Conservation (phyloP, 2,329 filamentous ascomycete species). For the Fusarium sp. region DNA sequence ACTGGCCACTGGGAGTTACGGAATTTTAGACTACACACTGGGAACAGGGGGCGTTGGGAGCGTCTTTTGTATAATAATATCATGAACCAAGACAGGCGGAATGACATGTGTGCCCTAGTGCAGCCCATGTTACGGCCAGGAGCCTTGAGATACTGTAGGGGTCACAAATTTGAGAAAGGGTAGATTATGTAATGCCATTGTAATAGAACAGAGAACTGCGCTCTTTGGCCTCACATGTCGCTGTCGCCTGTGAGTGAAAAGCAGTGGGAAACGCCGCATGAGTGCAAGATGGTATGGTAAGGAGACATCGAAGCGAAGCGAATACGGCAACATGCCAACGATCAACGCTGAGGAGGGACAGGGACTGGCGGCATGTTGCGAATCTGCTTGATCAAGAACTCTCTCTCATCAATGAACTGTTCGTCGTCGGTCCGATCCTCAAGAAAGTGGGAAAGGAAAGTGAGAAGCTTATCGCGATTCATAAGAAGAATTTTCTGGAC, state of each 20-base stretch:
- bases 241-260: conserved; percentile 14
- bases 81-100: conserved; percentile 37
- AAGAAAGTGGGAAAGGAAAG: conserved; percentile 90
- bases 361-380: conserved; percentile 72
- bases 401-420: conserved; percentile 98
- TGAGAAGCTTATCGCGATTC: conserved; percentile 91
- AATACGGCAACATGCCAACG: background rate
- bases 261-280: conserved; percentile 24
- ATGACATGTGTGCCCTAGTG: conserved; percentile 21
- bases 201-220: conserved; percentile 23
- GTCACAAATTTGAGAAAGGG: conserved; percentile 21
- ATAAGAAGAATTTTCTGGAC: conserved; percentile 97
- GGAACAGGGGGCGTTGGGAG: conserved; percentile 46
- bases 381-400: conserved; percentile 97
- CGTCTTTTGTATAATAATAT: conserved; percentile 47
- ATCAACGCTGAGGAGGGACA: conserved; percentile 63
- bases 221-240: conserved; percentile 24
- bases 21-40: conserved; percentile 38
- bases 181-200: conserved; percentile 28
- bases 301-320: background rate
- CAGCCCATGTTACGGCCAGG: conserved; percentile 20
- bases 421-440: conserved; percentile 97
- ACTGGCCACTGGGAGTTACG: conserved; percentile 38
- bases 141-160: conserved; percentile 25
- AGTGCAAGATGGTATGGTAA: conserved; percentile 28